A percentile compares a stretch with the other conserved stretches of the same genome.
phyloP scores from a whole-genome alignment of 345 rosid genomes.

The Garcia nutans region DNA sequence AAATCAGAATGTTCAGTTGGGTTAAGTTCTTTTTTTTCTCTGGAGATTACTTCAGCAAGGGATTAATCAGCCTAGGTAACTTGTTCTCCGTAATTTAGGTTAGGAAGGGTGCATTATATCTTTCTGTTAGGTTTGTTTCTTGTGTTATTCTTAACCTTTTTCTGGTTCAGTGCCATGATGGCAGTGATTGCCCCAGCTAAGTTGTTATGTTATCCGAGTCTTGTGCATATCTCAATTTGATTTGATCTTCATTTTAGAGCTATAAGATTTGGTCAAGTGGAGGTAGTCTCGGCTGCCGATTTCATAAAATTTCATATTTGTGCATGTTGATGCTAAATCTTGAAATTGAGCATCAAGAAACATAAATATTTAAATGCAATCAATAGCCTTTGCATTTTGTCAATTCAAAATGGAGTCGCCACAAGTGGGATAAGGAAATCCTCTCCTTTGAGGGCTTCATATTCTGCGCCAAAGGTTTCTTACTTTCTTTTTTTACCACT shows the following conservation, averaged over 20 bases:
- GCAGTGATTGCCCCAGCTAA: neutral
- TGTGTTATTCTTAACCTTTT: neutral
- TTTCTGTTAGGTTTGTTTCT: neutral
- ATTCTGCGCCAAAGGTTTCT: neutral
- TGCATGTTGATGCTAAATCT: neutral
- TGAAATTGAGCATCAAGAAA: neutral
- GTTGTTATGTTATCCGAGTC: neutral
- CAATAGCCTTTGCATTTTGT: neutral
- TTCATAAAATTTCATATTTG: neutral
- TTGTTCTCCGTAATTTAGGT: neutral
- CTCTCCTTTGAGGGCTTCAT: neutral
- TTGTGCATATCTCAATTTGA: neutral
- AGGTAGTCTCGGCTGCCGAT: neutral
- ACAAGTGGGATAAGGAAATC: neutral
- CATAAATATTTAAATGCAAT: neutral
- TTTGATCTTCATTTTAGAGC: neutral
- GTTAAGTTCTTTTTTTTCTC: constrained; percentile 1
- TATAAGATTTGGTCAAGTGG: neutral
- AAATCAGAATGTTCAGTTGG: neutral
- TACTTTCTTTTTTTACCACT: neutral
- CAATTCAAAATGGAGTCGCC: neutral
- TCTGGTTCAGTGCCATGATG: neutral
- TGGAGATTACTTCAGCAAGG: neutral
- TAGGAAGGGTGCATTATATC: neutral
- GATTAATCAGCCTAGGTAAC: neutral